These are phyloP conservation scores for Alternaria burnsii DNA, from an alignment of 2,329 filamentous ascomycete genomes.

Conservation along the genomic window DNA sequence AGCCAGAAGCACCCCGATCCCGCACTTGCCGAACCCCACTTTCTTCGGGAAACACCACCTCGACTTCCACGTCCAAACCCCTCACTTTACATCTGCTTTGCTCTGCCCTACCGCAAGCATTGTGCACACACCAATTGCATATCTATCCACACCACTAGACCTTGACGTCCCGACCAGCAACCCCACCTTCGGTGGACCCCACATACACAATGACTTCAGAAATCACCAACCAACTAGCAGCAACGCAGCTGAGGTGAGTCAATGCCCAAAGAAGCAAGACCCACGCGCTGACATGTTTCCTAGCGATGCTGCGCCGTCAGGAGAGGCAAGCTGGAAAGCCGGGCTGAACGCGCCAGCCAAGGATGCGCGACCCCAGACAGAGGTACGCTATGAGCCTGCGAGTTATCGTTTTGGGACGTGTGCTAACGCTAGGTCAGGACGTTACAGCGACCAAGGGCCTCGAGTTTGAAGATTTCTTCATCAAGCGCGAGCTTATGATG, in stretches of 20 bases:
- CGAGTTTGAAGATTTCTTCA: constrained; percentile 95
- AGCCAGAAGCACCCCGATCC: constrained; percentile 18
- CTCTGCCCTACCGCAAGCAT: constrained; percentile 29
- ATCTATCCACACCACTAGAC: constrained; percentile 14
- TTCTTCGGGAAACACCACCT: constrained; percentile 18
- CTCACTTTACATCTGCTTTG: constrained; percentile 29
- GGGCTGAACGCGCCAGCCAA: constrained; percentile 75
- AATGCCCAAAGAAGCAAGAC: constrained; percentile 2
- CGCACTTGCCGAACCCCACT: constrained; percentile 24
- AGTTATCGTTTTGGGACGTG: neutral
- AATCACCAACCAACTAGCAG: constrained; percentile 65
- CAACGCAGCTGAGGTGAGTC: constrained; percentile 60
- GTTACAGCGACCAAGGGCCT: constrained; percentile 97
- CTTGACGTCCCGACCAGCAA: constrained; percentile 25
- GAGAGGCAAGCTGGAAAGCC: constrained; percentile 76
- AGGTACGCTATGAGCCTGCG: constrained; percentile 62
- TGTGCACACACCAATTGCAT: constrained; percentile 25
- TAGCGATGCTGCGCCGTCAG: constrained; percentile 58
- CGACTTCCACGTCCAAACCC: constrained; percentile 23
- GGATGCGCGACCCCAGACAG: constrained; percentile 82
- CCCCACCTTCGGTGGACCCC: constrained; percentile 37
- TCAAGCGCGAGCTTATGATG: constrained; percentile 96
- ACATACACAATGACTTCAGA: constrained; percentile 57
- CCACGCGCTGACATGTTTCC: constrained; percentile 26
- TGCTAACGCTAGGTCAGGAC: constrained; percentile 68